Evolutionary conservation across 148 eudicot species (phyloP).

Genomic region (Fagopyrum tataricum): DNA sequence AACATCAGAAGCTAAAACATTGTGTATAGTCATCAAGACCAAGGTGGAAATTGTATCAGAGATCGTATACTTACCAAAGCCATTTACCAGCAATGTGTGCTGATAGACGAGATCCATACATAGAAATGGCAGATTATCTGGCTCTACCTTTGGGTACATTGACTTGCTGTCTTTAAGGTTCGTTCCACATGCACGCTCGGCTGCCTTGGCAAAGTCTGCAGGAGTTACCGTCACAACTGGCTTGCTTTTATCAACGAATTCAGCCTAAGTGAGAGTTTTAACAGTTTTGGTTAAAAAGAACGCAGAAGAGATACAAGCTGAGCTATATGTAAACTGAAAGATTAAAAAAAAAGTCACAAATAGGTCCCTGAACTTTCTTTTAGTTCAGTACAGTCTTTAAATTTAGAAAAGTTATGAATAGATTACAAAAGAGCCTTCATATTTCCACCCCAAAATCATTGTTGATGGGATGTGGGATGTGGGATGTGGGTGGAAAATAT

Average conservation of each 20-base stretch:
- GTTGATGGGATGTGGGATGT: too few species aligned
- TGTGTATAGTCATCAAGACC: neutral
- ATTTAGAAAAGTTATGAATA: too few species aligned
- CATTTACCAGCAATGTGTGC: constrained; percentile 76
- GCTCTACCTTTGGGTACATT: constrained; percentile 52
- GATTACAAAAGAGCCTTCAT: too few species aligned
- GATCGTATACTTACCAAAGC: constrained; percentile 65
- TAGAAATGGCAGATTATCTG: constrained; percentile 65
- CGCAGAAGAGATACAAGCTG: neutral
- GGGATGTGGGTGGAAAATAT: too few species aligned
- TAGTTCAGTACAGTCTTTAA: too few species aligned
- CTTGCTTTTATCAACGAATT: constrained; percentile 52
- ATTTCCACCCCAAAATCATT: too few species aligned
- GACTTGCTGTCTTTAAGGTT: constrained; percentile 56
- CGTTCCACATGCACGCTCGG: constrained; percentile 67
- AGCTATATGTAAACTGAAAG: neutral
- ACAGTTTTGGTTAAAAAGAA: neutral
- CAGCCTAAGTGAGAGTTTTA: constrained; percentile 45
- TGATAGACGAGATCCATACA: constrained; percentile 98
- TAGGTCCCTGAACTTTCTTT: too few species aligned
- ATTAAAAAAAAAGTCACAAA: too few species aligned
- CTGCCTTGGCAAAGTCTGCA: constrained; percentile 59
- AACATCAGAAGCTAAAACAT: neutral
- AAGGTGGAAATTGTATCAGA: neutral
- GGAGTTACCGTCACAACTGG: constrained; percentile 72